These are phyloP conservation scores for Blastomyces gilchristii DNA, from an alignment of 2,329 filamentous ascomycete species.

Conservation along the genomic window DNA sequence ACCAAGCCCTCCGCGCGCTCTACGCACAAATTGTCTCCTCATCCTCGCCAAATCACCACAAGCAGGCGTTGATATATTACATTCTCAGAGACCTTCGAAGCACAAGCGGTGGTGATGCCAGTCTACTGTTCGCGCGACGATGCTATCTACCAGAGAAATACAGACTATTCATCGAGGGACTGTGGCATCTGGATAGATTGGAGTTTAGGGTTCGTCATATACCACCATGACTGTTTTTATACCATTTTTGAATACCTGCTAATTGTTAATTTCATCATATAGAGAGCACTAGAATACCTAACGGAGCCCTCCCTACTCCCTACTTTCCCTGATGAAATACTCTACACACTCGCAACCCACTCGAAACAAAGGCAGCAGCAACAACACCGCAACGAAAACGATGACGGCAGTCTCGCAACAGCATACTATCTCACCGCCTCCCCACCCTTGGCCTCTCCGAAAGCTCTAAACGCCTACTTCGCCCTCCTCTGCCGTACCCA, in stretches of 20 bases:
- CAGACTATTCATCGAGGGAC: constrained; percentile 67
- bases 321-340: constrained; percentile 75
- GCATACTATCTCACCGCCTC: constrained; percentile 70
- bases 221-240: not conserved
- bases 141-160: constrained; percentile 66
- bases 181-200: constrained; percentile 68
- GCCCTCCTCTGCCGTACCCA: constrained; percentile 56
- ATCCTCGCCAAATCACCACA: constrained; percentile 60
- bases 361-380: constrained; percentile 30
- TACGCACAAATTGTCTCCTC: constrained; percentile 59
- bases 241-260: constrained; percentile 11
- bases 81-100: constrained; percentile 64
- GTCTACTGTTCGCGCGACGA: constrained; percentile 47
- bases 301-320: constrained; percentile 69
- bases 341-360: constrained; percentile 56
- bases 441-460: constrained; percentile 56
- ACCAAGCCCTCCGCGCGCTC: constrained; percentile 56
- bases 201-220: constrained; percentile 49
- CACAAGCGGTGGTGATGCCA: constrained; percentile 39
- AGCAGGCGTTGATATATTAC: constrained; percentile 75
- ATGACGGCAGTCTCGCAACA: constrained; percentile 55
- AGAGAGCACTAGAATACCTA: constrained; percentile 63
- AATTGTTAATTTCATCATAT: constrained; percentile 6
- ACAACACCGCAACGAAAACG: not conserved
- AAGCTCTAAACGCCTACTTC: constrained; percentile 57